These are phyloP conservation scores for Quambalaria eucalypti DNA, from an alignment of 1,284 basidiomycete genomes.

Conservation along the genomic window DNA sequence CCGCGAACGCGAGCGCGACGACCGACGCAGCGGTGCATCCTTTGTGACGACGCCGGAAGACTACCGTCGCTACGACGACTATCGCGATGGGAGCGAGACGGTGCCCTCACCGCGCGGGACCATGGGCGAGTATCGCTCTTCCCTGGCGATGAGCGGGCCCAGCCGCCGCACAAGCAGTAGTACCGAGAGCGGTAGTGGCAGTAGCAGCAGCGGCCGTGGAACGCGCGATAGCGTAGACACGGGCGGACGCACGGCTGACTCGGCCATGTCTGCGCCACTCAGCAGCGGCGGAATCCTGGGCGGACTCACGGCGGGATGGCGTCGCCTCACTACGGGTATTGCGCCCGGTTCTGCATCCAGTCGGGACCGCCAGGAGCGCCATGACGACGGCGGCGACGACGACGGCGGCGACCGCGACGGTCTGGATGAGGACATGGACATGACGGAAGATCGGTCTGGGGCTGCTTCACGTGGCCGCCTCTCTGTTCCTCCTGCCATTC, in stretches of 20 bases:
- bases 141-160: no score
- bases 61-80: neutral
- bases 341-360: slow-evolving; percentile 5
- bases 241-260: slow-evolving; percentile 3
- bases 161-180: no score
- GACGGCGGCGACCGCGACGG: slow-evolving; percentile 7
- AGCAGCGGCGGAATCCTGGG: neutral
- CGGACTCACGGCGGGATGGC: neutral
- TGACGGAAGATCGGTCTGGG: neutral
- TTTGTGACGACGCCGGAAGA: neutral
- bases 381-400: slow-evolving; percentile 15
- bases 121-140: neutral
- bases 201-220: neutral
- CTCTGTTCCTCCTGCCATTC: no score
- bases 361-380: slow-evolving; percentile 5
- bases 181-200: no score
- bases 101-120: neutral
- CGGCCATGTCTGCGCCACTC: neutral
- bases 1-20: neutral
- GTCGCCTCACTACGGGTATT: no score
- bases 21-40: neutral
- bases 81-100: neutral
- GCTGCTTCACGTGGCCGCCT: neutral
- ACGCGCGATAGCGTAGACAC: neutral
- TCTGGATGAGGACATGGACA: neutral